A percentile compares a stretch with the other conserved stretches of the same genome.
phyloP scores from a whole-genome alignment of 2,329 filamentous ascomycete genomes.

The Ramichloridium luteum region DNA sequence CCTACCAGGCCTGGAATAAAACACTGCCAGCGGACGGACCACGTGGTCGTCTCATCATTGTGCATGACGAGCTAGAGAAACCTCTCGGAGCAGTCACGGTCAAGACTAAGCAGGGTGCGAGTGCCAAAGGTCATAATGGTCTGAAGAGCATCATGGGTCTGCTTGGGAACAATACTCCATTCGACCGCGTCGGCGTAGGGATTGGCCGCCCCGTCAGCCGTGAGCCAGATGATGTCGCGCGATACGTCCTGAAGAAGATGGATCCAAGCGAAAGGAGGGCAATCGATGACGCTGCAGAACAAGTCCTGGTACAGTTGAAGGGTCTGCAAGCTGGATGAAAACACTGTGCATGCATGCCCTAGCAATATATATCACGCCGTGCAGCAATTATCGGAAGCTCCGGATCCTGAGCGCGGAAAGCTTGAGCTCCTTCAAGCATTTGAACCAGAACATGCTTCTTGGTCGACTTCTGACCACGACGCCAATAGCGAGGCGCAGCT shows the following conservation, averaged over 20 bases:
- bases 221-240: constrained; percentile 53
- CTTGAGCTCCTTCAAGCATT: too few relatives aligned
- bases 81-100: constrained; percentile 55
- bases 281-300: constrained; percentile 21
- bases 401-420: too few relatives aligned
- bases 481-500: too few relatives aligned
- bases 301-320: constrained; percentile 28
- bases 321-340: constrained; percentile 19
- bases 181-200: constrained; percentile 54
- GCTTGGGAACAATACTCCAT: constrained; percentile 57
- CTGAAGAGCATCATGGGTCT: constrained; percentile 53
- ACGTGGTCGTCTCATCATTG: constrained; percentile 51
- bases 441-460: too few relatives aligned
- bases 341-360: too few relatives aligned
- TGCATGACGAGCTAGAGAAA: constrained; percentile 82
- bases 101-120: constrained; percentile 39
- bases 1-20: constrained; percentile 45
- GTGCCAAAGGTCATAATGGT: constrained; percentile 34
- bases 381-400: too few relatives aligned
- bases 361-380: too few relatives aligned
- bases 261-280: constrained; percentile 36
- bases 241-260: constrained; percentile 67
- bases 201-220: constrained; percentile 71
- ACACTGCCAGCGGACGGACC: constrained; percentile 24
- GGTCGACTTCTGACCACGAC: too few relatives aligned